Evolutionary conservation across 1,284 basidiomycete genomes (phyloP).

Genomic region (Grifola frondosa): DNA sequence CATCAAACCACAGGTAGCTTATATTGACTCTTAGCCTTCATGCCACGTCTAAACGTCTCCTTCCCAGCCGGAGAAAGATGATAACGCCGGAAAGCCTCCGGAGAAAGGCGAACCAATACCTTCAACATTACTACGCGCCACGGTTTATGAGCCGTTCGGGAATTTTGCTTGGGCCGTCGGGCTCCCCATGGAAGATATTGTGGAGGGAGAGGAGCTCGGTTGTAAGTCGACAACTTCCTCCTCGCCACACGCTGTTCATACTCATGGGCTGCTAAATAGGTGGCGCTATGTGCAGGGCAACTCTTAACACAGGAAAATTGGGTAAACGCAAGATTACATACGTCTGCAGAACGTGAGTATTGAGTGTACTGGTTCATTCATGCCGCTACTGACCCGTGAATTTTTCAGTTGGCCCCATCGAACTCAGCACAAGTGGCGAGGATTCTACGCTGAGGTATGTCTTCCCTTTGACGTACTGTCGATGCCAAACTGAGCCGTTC

Average conservation of each 20-base stretch:
- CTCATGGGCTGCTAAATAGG: background rate
- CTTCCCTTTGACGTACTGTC: too few relatives aligned
- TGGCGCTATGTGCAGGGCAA: slow-evolving; percentile 30
- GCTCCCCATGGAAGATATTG: background rate
- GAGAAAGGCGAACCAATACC: too few relatives aligned
- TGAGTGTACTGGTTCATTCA: background rate
- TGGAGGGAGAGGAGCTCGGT: background rate
- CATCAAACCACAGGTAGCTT: too few relatives aligned
- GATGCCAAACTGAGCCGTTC: background rate
- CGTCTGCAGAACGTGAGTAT: slow-evolving; percentile 46
- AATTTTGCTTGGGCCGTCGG: background rate
- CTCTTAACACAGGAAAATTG: slow-evolving; percentile 19
- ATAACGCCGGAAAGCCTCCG: too few relatives aligned
- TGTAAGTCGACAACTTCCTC: too few relatives aligned
- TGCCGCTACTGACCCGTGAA: background rate
- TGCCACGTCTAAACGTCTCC: too few relatives aligned
- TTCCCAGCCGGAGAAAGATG: too few relatives aligned
- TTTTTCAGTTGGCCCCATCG: slow-evolving; percentile 19
- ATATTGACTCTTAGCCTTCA: too few relatives aligned
- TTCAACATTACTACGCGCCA: too few relatives aligned
- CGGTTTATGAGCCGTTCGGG: background rate
- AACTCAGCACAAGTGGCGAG: slow-evolving; percentile 10
- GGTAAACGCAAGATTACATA: slow-evolving; percentile 39
- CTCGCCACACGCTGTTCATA: too few relatives aligned
- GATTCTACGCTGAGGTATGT: slow-evolving; percentile 24